Percentiles rank a stretch among this genome's conserved stretches.
phyloP scores from a whole-genome alignment of 2,329 filamentous ascomycete genomes.

The Xylariaceae sp. region DNA sequence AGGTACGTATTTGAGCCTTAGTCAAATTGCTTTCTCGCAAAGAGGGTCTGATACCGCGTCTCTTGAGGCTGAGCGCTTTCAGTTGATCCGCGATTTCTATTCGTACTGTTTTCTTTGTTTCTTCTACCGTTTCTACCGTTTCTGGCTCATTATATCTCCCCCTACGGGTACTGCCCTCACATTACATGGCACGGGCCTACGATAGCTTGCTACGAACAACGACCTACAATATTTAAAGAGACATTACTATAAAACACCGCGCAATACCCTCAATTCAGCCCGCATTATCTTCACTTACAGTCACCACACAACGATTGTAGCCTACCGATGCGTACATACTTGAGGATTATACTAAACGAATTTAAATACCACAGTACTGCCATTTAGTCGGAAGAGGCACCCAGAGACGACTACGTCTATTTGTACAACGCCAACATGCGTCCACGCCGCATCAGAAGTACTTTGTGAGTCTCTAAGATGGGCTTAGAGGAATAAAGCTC shows the following conservation, averaged over 20 bases:
- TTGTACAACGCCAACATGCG: slow-evolving; percentile 57
- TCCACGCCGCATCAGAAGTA: slow-evolving; percentile 59
- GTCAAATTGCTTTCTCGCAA: neutral
- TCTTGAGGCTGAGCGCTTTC: neutral
- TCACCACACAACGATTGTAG: neutral
- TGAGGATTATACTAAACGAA: slow-evolving; percentile 8
- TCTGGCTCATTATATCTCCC: neutral
- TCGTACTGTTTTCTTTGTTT: neutral
- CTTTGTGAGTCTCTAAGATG: slow-evolving; percentile 37
- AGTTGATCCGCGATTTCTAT: neutral
- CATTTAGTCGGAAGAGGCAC: slow-evolving; percentile 18
- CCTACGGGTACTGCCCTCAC: neutral
- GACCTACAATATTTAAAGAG: neutral
- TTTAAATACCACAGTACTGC: slow-evolving; percentile 19
- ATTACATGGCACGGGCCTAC: neutral
- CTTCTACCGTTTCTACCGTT: neutral
- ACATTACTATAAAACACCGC: too few species aligned
- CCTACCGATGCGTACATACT: neutral
- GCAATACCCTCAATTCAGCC: neutral
- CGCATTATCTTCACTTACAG: neutral
- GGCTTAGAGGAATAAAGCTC: slow-evolving; percentile 1
- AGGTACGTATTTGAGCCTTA: slow-evolving; percentile 25
- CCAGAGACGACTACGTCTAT: slow-evolving; percentile 32
- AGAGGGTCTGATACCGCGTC: neutral
- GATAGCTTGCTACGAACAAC: neutral